Evolutionary conservation across 2,329 filamentous ascomycete species (phyloP), one percentile per base, ranked within the genome.

Genomic region (Penicillium digitatum): DNA sequence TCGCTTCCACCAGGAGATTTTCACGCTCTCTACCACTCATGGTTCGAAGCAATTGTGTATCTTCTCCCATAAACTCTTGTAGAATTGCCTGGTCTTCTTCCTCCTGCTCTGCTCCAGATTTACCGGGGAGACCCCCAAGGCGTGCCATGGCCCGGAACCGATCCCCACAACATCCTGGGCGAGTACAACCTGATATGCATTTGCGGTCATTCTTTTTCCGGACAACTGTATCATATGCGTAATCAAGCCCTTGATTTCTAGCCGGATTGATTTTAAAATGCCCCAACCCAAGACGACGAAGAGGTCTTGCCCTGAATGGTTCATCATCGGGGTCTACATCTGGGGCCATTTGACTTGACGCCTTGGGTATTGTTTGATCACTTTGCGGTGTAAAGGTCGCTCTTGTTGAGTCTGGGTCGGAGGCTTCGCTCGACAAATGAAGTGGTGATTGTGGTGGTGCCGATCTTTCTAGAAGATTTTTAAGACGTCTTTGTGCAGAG

Each of bases 211-310:
- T 81, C 60, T 81, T 87, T 52, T 82, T 83, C 49, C 91, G 86
- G 14, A 95, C 82, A 0, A 91, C 86, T 55, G 93, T 87, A 1
- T 81, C 78, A 68, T 85, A 95, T 11, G 90, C 89, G 71, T 84
- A 90, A 51, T 85, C 81, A 40, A 85, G 77, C 2, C 89, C 88
- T 39, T 87, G 81, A 60, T 92, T 93, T 62, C 79, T 81, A 5
- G 77, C 76, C 0, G 89, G 86, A 60, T 96, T 95, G 63, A 94
- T 78, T 69, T 87, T 93, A 78, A 96, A 96, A 72, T 95, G 87
- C 12, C 84, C 82, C 1, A 87, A 75, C 14, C 76, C 76, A 12
- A 95, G 79, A 32, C 81, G 76, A 0, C 78, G 73, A 3, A 85
- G 60, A 0, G 85, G 81, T 48, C 80, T 83, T 10, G 78, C 70